Evolutionary conservation across 139 green algal species (phyloP).

Genomic region (Chlorella sp.): DNA sequence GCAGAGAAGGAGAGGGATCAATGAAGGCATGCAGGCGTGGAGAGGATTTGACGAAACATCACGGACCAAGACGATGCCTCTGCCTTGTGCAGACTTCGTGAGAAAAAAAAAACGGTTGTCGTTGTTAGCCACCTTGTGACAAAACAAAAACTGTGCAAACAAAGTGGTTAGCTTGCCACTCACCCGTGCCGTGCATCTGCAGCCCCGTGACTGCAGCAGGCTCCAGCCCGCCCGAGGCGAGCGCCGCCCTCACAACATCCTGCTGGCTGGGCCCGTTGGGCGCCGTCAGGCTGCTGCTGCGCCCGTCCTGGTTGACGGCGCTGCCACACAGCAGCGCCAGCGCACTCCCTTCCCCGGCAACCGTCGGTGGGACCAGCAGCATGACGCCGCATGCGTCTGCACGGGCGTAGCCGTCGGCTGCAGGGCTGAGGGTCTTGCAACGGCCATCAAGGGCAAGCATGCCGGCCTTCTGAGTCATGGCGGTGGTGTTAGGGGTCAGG

Average conservation of each 20-base stretch:
- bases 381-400: constrained; percentile 52
- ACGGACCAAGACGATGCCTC: too few species aligned
- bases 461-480: constrained; percentile 76
- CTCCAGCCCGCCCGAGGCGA: constrained; percentile 6
- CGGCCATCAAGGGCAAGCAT: constrained; percentile 84
- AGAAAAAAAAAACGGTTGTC: neutral
- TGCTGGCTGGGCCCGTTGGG: constrained; percentile 72
- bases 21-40: too few species aligned
- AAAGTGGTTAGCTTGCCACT: too few species aligned
- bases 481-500: constrained; percentile 72
- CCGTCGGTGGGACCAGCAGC: constrained; percentile 39
- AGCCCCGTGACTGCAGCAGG: constrained; percentile 20
- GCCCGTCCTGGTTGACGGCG: constrained; percentile 73
- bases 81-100: too few species aligned
- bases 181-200: constrained; percentile 68
- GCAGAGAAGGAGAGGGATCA: too few species aligned
- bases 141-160: too few species aligned
- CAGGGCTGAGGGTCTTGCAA: constrained; percentile 85
- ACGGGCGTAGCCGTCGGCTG: constrained; percentile 66
- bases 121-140: neutral
- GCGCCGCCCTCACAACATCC: constrained; percentile 49
- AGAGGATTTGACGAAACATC: too few species aligned
- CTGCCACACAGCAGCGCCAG: constrained; percentile 48
- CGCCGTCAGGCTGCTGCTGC: constrained; percentile 69
- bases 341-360: neutral